Evolutionary conservation across 495 filamentous ascomycete species (phyloP), one percentile per base, ranked within the genome.

Genomic region (Hypoxylon lenormandii): DNA sequence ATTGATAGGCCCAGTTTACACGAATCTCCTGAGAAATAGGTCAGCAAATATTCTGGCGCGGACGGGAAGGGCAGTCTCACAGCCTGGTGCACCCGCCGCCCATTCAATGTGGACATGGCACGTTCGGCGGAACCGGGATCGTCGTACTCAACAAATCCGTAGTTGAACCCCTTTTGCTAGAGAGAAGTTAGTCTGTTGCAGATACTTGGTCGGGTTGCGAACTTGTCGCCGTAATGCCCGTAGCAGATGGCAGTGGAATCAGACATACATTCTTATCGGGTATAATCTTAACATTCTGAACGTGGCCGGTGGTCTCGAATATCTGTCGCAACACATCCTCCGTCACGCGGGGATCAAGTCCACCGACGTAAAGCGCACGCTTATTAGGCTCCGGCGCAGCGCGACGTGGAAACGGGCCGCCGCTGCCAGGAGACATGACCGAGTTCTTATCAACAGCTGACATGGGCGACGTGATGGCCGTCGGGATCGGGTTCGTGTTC

Each of bases 1-100:
- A 97, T 81, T 98, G 95, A 72, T 98, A 99, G 15, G 95, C 95
- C 95, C 95, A 99, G 83, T 99, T 99, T 70, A 99, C 95, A 51
- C 94, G 92, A 67, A 99, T 99, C 85, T 99, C 95, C 94, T 98
- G 77, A 43, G 68, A 37, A 21, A 55, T 42, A 59, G 11, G 71
- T 75, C 57, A 75, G 55, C 51, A 55, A 13, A 19, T 12, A 4
- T 13, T 42, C 15, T 37, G 15, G 19, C n/a, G 16, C 38, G 37
- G 10, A 33, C 3, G 10, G 19, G 21, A 43, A 45, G 4, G 42
- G 38, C 37, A 55, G 76, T 18, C 90, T 80, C 86, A 97, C 94
- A 77, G 91, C 88, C 80, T 98, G 93, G 74, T 98, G 95, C 60
- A 99, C 93, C 23, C 95, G 88, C 62, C 95, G 90, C 18, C 95